phyloP scores from a whole-genome alignment of 1,139 yeast genomes.

The Yamadazyma sp. region DNA sequence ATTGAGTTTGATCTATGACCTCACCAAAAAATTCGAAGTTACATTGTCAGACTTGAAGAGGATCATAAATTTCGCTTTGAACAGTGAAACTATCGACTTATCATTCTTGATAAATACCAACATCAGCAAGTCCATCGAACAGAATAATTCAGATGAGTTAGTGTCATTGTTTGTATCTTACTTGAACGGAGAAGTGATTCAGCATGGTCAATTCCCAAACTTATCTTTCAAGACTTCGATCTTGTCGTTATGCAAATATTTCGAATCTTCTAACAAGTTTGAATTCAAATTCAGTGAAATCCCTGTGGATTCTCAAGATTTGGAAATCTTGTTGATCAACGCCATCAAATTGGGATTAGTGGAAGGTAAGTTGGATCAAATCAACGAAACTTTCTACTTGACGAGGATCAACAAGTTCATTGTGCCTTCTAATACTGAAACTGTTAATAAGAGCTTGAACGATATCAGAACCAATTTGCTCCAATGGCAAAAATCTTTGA shows the following conservation, averaged over 20 bases:
- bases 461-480: slow-evolving; percentile 35
- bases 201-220: slow-evolving; percentile 26
- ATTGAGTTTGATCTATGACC: slow-evolving; percentile 37
- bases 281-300: slow-evolving; percentile 40
- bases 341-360: slow-evolving; percentile 46
- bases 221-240: slow-evolving; percentile 36
- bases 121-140: slow-evolving; percentile 33
- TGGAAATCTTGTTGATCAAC: slow-evolving; percentile 44
- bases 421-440: slow-evolving; percentile 38
- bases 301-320: slow-evolving; percentile 37
- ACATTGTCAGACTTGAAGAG: slow-evolving; percentile 29
- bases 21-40: slow-evolving; percentile 29
- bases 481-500: slow-evolving; percentile 43
- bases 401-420: slow-evolving; percentile 45
- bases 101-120: slow-evolving; percentile 45
- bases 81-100: slow-evolving; percentile 44
- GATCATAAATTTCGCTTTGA: slow-evolving; percentile 39
- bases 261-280: slow-evolving; percentile 27
- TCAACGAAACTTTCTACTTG: slow-evolving; percentile 43
- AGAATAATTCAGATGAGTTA: slow-evolving; percentile 22
- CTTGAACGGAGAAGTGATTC: slow-evolving; percentile 35
- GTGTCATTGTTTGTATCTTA: slow-evolving; percentile 33
- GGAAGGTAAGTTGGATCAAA: slow-evolving; percentile 50
- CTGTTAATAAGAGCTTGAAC: slow-evolving; percentile 33
- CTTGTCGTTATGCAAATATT: slow-evolving; percentile 43